Base-by-base conservation (phyloP, 371 early-diverging fungal genomes). In the Zychaea mexicana region DNA sequence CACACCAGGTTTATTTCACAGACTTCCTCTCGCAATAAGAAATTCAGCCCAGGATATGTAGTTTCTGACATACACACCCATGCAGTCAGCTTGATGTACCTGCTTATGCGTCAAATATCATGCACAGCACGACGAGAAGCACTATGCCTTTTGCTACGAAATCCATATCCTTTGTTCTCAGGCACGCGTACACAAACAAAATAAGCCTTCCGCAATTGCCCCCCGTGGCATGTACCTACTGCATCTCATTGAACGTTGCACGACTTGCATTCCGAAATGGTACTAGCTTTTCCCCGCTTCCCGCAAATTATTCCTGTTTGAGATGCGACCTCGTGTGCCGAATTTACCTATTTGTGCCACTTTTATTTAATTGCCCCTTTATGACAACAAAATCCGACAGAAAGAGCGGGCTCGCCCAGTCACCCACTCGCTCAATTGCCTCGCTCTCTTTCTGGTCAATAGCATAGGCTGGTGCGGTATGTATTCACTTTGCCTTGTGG, bases 291-390 rank as follows among this genome's bases (percentile, higher is more conserved):
- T 22, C 49, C 49, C 49, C 49, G 49, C 49, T 49, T 49, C 49
- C n/a, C 49, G 49, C 49, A 49, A 49, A 49, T 49, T 49, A 49
- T 49, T 49, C 49, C 49, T 24, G 22, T 24, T 49, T 49, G 26
- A 49, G 49, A 19, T 49, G 6, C 5, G 6, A 49, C 49, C 49
- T 49, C 49, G 49, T 49, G 49, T 49, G 24, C 10, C 6, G 9
- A 17, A 24, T 49, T 49, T 49, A 49, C 49, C 49, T 49, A 17
- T 49, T 49, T n/a, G 49, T 49, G 49, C 49, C 49, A 49, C 49
- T 22, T 49, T 36, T 49, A 49, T 49, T 49, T 49, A 49, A 49
- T 49, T 49, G 49, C 49, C 49, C 49, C 49, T 19, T 49, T 49
- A 49, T 49, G 49, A 49, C 49, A 49, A 13, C 22, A 49, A 49